These are phyloP conservation scores for Nakataea oryzae DNA, from an alignment of 2,329 filamentous ascomycete species.

Conservation along the genomic window DNA sequence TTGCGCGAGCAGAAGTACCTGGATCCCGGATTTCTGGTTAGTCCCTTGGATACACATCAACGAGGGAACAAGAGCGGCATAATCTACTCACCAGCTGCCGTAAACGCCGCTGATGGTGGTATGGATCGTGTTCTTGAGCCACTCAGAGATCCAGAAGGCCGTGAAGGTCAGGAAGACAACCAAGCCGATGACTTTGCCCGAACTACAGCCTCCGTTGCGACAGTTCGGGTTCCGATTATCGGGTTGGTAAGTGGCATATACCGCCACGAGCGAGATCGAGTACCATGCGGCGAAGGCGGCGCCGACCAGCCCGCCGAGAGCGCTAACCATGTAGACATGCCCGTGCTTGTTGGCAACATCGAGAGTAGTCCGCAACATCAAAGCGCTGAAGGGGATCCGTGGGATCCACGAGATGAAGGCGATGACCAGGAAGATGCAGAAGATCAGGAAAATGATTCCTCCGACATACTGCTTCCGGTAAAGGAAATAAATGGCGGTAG, in stretches of 20 bases:
- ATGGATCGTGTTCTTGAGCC: constrained; percentile 88
- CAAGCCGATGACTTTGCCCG: constrained; percentile 70
- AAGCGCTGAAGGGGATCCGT: constrained; percentile 79
- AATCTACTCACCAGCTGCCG: constrained; percentile 56
- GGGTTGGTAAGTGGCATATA: constrained; percentile 79
- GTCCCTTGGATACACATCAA: background rate
- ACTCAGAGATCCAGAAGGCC: constrained; percentile 89
- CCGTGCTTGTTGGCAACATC: constrained; percentile 76
- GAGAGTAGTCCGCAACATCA: constrained; percentile 81
- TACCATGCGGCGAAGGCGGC: constrained; percentile 77
- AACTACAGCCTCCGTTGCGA: constrained; percentile 53
- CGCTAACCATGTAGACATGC: constrained; percentile 76
- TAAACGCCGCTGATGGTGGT: constrained; percentile 81
- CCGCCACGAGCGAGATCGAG: constrained; percentile 71
- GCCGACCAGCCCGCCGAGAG: constrained; percentile 69
- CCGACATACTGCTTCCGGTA: constrained; percentile 67
- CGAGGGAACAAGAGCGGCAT: background rate
- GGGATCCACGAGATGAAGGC: constrained; percentile 85
- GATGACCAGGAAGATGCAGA: constrained; percentile 68
- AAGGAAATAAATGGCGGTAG: constrained; percentile 79
- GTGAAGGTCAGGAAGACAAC: constrained; percentile 83
- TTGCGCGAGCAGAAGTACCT: constrained; percentile 62
- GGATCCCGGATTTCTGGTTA: background rate
- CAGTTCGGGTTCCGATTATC: constrained; percentile 34
- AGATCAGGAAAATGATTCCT: constrained; percentile 79